Base-by-base conservation (phyloP, 768 basidiomycete genomes). In the Tylopilus balloui region DNA sequence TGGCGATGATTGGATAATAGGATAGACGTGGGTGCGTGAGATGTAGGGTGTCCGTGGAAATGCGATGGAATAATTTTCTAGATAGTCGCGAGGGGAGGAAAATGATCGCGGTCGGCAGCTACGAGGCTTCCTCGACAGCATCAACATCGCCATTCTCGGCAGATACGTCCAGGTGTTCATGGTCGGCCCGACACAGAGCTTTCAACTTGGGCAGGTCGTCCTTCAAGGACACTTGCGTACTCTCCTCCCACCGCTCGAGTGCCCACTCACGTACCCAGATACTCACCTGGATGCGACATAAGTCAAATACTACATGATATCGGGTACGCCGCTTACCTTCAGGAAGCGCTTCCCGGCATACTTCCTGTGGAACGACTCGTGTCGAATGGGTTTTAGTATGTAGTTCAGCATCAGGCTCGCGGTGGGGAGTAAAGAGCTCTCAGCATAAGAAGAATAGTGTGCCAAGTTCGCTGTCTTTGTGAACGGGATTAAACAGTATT, bases 381-480 rank as follows among this genome's bases (percentile, higher is more conserved):
- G 86, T 41, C 74, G 75, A 42, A 85, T 64, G 3, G 85, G 79
- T 58, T 85, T 78, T 45, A 92, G 73, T 50, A 95, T 73, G 61
- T 92, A 94, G 67, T 91, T 88, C 57, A 96, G 63, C 88, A 96
- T 92, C 53, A 88, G 59, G 61, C 86, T 88, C 1, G 90, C 94
- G 0, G 81, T 83, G 0, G 90, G 88, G 27, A 93, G 69, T 38
- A 97, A 67, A 45, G 84, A 83, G 32, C 78, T 79, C 69, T 94
- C 89, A 4, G 85, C 71, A 66, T 92, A 96, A 24, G 84, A 83
- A 2, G 90, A 86, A 64, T 92, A 96, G 63, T 95, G 91, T 11
- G 84, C 84, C 36, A 95, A 69, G 61, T 89, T 95, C 3, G 89
- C 74, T 25, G 83, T 83, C 93, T 95, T 63, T 0, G 14, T 32